phyloP scores from a whole-genome alignment of 305 asterid genomes.

The Solanum chacoense region DNA sequence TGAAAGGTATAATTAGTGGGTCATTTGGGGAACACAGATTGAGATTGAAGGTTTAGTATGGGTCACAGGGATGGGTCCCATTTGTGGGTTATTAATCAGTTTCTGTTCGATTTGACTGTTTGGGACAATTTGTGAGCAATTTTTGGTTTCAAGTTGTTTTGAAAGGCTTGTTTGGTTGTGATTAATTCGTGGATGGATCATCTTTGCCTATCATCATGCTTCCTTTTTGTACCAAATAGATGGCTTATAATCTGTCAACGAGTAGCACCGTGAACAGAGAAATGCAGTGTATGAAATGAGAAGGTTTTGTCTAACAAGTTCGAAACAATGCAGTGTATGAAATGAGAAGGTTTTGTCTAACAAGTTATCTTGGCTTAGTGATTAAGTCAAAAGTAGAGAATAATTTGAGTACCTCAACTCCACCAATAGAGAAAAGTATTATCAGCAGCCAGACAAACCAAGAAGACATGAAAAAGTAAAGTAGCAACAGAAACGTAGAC shows the following conservation, averaged over 20 bases:
- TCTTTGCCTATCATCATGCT: neutral
- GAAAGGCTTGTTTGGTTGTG: neutral
- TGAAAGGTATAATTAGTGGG: neutral
- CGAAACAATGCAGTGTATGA: neutral
- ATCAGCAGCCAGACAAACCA: slow-evolving; percentile 97
- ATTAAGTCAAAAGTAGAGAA: neutral
- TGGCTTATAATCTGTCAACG: neutral
- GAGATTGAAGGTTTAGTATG: neutral
- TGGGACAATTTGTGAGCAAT: neutral
- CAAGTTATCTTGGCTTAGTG: neutral
- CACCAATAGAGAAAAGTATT: slow-evolving; percentile 84
- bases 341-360: neutral
- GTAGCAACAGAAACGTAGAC: slow-evolving; percentile 84
- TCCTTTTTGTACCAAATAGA: neutral
- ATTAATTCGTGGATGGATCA: neutral
- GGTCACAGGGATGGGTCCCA: neutral
- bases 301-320: neutral
- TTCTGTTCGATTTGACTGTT: neutral
- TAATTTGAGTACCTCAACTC: slow-evolving; percentile 65
- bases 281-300: neutral
- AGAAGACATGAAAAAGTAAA: slow-evolving; percentile 84
- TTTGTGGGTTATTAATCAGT: neutral
- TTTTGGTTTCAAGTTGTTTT: neutral
- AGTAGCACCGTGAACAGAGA: neutral
- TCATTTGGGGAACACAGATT: neutral